Evolutionary conservation across 345 rosid species (phyloP), one percentile per base, ranked within the genome.

Genomic region (Jatropha curcas): DNA sequence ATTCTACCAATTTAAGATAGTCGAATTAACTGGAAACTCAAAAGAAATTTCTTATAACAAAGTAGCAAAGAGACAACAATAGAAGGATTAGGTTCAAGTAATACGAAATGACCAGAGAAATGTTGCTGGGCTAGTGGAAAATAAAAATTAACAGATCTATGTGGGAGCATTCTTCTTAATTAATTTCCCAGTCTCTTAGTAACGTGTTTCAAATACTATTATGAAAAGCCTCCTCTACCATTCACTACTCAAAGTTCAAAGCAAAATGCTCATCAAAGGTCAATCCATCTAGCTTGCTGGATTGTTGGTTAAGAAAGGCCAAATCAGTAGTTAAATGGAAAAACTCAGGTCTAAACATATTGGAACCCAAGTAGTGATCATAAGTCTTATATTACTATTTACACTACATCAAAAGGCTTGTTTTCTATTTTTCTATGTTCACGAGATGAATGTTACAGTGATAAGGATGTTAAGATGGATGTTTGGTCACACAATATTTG

Each of bases 101-200:
- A 28, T 16, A n/a, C 19, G 16, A 31, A 11, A 37, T 34, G 41
- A 62, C 30, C 28, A 22, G 50, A 39, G 4, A 11, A 62, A 37
- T 37, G 48, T 4, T 10, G 20, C 5, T 60, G 43, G n/a, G 37
- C 17, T 30, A 30, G 65, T 1, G 41, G 41, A 60, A 31, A 30
- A 60, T 16, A 56, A 24, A 27, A 12, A 57, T 33, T 60, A 60
- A 59, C 12, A 31, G 37, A 5, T n/a, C 48, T 62, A 37, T 35
- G 67, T 12, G 37, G 48, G 28, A 62, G 27, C 67, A 62, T 19
- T 30, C 65, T 61, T 34, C 65, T 61, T 61, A 35, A 33, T n/a
- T 5, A 2, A 61, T 61, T 61, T 5, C 45, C 14, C n/a, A 72
- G 0, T 17, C 20, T 48, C 51, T n/a, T 14, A 48, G 1, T 14